phyloP scores from a whole-genome alignment of 2,329 filamentous ascomycete species.

The Cryphonectria japonica region DNA sequence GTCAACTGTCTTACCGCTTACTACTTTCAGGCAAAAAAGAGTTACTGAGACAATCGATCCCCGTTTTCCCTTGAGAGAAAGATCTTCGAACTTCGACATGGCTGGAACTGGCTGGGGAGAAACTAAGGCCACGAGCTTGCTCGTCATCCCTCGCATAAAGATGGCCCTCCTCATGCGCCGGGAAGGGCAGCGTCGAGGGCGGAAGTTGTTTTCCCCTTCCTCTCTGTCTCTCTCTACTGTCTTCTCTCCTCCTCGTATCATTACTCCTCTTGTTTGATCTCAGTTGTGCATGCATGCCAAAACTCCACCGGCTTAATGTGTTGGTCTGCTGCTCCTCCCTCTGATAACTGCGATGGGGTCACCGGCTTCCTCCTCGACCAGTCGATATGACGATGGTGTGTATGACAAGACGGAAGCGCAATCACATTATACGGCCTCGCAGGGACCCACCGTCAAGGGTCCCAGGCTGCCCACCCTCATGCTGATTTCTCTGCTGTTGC shows the following conservation, averaged over 20 bases:
- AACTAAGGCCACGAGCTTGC: not conserved
- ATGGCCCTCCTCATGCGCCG: conserved; percentile 10
- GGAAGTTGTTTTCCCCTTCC: not conserved
- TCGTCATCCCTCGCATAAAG: conserved; percentile 17
- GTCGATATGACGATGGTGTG: conserved; percentile 23
- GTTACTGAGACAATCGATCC: conserved; percentile 1
- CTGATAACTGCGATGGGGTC: conserved; percentile 18
- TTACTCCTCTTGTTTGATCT: not conserved
- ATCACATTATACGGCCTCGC: conserved; percentile 13
- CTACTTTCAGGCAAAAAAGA: not conserved
- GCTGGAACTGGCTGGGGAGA: conserved; percentile 18
- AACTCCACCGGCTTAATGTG: conserved; percentile 13
- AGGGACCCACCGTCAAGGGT: not conserved
- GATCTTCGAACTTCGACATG: conserved; percentile 24
- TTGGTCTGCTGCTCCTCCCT: not conserved
- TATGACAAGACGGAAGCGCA: conserved; percentile 24
- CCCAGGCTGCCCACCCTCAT: conserved; percentile 20
- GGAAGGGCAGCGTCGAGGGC: conserved; percentile 1
- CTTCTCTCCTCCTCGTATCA: not conserved
- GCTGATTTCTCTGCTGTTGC: conserved; percentile 17
- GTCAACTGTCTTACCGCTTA: conserved; percentile 21
- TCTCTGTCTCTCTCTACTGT: not conserved
- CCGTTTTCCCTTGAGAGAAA: conserved; percentile 12
- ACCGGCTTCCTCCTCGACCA: conserved; percentile 14
- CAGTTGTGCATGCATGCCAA: not conserved